Evolutionary conservation across 2,329 filamentous ascomycete genomes (phyloP), one percentile per base, ranked within the genome.

Genomic region (Ophiostoma piceae): DNA sequence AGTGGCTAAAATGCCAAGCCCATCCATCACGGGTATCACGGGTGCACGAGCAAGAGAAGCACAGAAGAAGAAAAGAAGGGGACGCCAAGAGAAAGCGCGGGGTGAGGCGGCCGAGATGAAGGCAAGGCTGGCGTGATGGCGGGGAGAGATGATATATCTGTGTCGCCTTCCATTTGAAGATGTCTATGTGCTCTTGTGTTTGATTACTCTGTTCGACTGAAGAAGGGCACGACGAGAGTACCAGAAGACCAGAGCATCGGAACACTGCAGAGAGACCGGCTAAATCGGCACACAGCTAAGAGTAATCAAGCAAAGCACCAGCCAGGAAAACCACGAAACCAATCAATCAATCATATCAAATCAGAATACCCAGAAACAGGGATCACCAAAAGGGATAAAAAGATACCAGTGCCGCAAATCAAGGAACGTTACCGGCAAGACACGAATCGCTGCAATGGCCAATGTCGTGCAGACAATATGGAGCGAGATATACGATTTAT

Each of bases 401-500:
- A n/a, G 43, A n/a, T 2, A 57, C 51, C n/a, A 12, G 22, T 22
- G 51, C 8, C 16, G 16, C 22, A 57, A 57, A 57, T 12, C 51
- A 57, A 57, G 22, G 51, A 26, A 47, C 4, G 19, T 16, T 47
- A 47, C 11, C 43, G 14, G 12, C 14, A 66, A 47, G 37, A 51
- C 37, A 51, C 37, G n/a, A 54, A 22, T n/a, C 7, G 32, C 29
- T 57, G 32, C 51, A 19, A 71, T 69, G 69, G 62, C 60, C 51
- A n/a, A 43, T 29, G 51, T 69, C 14, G 8, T 71, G 11, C 32
- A 69, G 29, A 71, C 71, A 0, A 39, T 74, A 32, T 73, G 70
- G 72, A 47, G 43, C 51, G 72, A 73, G 71, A 72, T 68, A 6
- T 73, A 73, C 69, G 72, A 75, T 11, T 67, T 73, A 60, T 75